Percentiles rank a stretch among this genome's conserved stretches.
These are phyloP conservation scores for Corinectria fuckeliana DNA, from an alignment of 2,329 filamentous ascomycete species.

Conservation along the genomic window DNA sequence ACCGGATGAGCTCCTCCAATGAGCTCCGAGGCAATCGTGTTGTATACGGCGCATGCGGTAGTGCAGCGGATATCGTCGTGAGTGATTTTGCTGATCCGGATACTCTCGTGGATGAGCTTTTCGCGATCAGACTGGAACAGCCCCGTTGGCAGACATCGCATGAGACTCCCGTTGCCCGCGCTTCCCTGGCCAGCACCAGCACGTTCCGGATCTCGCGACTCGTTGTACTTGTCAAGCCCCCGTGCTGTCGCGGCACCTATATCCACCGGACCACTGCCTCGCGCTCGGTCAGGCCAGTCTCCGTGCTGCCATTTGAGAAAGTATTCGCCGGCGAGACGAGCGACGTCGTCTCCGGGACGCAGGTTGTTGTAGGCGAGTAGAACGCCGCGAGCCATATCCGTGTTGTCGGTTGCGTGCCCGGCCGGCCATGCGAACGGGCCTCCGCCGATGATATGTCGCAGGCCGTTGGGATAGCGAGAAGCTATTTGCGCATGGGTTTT, in stretches of 20 bases:
- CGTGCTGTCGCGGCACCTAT: conserved; percentile 42
- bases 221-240: conserved; percentile 42
- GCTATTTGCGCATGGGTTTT: conserved; percentile 42
- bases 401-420: conserved; percentile 56
- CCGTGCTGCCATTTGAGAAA: conserved; percentile 52
- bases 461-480: conserved; percentile 43
- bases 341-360: conserved; percentile 37
- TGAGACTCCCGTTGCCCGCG: conserved; percentile 55
- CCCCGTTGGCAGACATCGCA: conserved; percentile 55
- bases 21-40: conserved; percentile 44
- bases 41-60: conserved; percentile 49
- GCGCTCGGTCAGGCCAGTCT: conserved; percentile 49
- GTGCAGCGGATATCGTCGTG: conserved; percentile 47
- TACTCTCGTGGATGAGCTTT: conserved; percentile 40
- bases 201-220: conserved; percentile 36
- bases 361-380: conserved; percentile 50
- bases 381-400: conserved; percentile 54
- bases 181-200: conserved; percentile 47
- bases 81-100: conserved; percentile 48
- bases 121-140: conserved; percentile 44
- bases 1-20: conserved; percentile 32
- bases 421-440: conserved; percentile 50
- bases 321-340: conserved; percentile 44
- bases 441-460: conserved; percentile 53
- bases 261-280: conserved; percentile 44